These are phyloP conservation scores for Prunus dulcis DNA, from an alignment of 306 rosid genomes.

Conservation along the genomic window DNA sequence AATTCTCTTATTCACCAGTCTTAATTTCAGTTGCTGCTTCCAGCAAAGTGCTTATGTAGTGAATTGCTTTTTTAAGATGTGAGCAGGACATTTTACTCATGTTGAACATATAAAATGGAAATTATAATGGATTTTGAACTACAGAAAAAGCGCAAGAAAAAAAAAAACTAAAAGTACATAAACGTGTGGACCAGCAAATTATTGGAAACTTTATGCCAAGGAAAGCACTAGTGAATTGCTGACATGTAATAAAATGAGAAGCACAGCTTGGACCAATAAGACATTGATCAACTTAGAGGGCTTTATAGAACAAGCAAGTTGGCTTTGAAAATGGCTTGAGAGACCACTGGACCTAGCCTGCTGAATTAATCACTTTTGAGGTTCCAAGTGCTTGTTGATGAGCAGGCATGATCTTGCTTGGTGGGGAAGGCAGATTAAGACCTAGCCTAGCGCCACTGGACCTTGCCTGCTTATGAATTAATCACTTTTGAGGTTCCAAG, in stretches of 20 bases:
- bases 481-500: background rate
- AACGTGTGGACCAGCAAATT: constrained; percentile 18
- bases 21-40: background rate
- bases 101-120: background rate
- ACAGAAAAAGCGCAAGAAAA: background rate
- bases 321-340: constrained; percentile 10
- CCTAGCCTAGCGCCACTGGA: constrained; percentile 3
- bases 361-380: background rate
- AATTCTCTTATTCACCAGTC: background rate
- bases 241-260: background rate
- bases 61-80: background rate
- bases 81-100: background rate
- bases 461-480: background rate
- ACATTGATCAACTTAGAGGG: constrained; percentile 11
- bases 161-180: background rate
- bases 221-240: constrained; percentile 6
- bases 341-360: constrained; percentile 7
- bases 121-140: background rate
- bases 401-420: constrained; percentile 19
- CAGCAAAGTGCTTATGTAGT: background rate
- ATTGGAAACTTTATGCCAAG: constrained; percentile 5
- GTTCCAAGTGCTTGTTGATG: constrained; percentile 20
- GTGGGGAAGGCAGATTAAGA: constrained; percentile 27
- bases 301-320: constrained; percentile 23
- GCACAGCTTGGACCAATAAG: constrained; percentile 33